Evolutionary conservation across 2,329 filamentous ascomycete species (phyloP), one percentile per base, ranked within the genome.

Genomic region (Lithohypha guttulata): DNA sequence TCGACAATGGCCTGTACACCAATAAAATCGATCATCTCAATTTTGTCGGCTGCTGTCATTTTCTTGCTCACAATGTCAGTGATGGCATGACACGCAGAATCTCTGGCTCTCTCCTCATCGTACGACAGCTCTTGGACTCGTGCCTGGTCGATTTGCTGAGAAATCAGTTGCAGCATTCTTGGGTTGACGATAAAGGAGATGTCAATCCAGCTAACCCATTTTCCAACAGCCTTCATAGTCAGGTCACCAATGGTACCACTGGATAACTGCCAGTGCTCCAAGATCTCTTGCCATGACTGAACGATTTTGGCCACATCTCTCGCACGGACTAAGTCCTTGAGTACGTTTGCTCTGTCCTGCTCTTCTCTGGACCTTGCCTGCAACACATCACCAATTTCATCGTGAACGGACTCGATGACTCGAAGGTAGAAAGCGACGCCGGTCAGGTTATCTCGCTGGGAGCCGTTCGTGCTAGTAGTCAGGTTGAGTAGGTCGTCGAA

Each of bases 191-290:
- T 79, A 42, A 98, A 69, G 35, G 82, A 83, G 53, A 98, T 96
- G 56, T 96, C 91, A 55, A 93, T 93, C 91, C 91, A 98, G 71
- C 86, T 93, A 44, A 94, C 86, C 89, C 91, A 98, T 59, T 89
- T 91, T 25, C 85, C 86, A 49, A 98, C 77, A n/a, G 86, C 81
- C 61, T 81, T 85, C 38, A 98, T 70, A 52, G 84, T 87, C 71
- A 93, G 79, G 59, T 95, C 86, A 29, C 93, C 73, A 42, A 96
- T 73, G 28, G 64, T 59, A 54, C 86, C 79, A 50, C 81, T 75
- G 42, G 77, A 72, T 41, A 75, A 74, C 49, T 71, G 69, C 72
- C 87, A 96, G 53, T 80, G 76, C 8, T 76, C 71, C 40, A 98
- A 70, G 30, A 98, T 81, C 55, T 93, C 83, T 59, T 91, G 84